Evolutionary conservation across 2,329 filamentous ascomycete genomes (phyloP).

Genomic region (Cercospora berteroae): DNA sequence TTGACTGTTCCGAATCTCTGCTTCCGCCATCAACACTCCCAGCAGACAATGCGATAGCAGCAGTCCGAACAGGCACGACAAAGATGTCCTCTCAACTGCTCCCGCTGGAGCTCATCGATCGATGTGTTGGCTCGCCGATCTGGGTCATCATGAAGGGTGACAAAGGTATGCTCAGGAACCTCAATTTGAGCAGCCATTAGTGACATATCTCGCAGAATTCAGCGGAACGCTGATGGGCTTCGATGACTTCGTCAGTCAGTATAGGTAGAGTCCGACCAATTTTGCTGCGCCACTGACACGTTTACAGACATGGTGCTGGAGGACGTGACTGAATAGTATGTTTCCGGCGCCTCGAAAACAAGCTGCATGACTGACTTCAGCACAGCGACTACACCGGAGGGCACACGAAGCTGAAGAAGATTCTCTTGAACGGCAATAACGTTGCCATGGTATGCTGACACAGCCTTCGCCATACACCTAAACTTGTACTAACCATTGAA

Average conservation of each 20-base stretch:
- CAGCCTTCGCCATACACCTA: neutral
- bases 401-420: constrained; percentile 84
- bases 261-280: neutral
- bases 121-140: constrained; percentile 95
- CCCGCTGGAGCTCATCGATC: constrained; percentile 83
- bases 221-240: constrained; percentile 91
- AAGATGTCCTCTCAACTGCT: constrained; percentile 38
- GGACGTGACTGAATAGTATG: constrained; percentile 87
- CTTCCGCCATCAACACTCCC: neutral
- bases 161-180: constrained; percentile 64
- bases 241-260: constrained; percentile 99
- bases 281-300: neutral
- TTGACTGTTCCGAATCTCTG: neutral
- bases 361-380: constrained; percentile 4
- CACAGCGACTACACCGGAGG: constrained; percentile 83
- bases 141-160: constrained; percentile 99
- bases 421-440: constrained; percentile 95
- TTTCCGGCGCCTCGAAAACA: constrained; percentile 41
- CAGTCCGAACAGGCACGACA: neutral
- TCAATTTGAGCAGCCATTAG: neutral
- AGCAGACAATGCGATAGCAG: constrained; percentile 4
- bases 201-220: constrained; percentile 67
- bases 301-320: constrained; percentile 93
- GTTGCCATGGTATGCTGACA: constrained; percentile 83
- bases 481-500: neutral